These are phyloP conservation scores for Populus tremula DNA, from an alignment of 345 rosid genomes.

Conservation along the genomic window DNA sequence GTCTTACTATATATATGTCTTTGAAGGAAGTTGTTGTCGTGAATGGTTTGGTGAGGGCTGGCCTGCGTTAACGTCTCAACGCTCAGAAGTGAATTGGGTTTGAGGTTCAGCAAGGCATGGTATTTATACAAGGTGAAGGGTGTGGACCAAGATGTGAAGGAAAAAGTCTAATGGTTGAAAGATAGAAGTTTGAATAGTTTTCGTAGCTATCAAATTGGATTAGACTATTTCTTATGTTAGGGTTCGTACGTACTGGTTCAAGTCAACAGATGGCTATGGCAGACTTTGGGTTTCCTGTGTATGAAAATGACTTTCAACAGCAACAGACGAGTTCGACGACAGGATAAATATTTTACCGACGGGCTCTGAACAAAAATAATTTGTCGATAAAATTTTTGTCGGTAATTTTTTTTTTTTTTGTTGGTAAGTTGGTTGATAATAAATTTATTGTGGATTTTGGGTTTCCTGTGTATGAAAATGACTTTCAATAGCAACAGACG, in stretches of 20 bases:
- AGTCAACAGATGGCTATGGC: too few species aligned
- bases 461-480: neutral
- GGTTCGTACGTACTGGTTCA: too few species aligned
- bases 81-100: neutral
- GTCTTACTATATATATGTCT: neutral
- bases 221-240: neutral
- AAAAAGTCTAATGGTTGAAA: slow-evolving; percentile 17
- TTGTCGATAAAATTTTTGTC: too few species aligned
- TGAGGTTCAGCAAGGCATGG: neutral
- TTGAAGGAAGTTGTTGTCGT: neutral
- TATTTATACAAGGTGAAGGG: slow-evolving; percentile 1
- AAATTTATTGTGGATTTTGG: neutral
- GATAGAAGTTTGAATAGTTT: neutral
- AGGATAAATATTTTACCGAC: too few species aligned
- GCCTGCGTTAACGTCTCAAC: neutral
- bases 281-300: neutral
- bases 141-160: neutral
- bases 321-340: neutral
- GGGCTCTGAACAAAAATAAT: too few species aligned
- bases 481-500: neutral
- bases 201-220: neutral
- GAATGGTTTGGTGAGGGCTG: neutral
- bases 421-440: too few species aligned
- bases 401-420: too few species aligned
- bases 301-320: neutral